Conservation (phyloP, 2,329 filamentous ascomycete species). For the Septoria petroselini region DNA sequence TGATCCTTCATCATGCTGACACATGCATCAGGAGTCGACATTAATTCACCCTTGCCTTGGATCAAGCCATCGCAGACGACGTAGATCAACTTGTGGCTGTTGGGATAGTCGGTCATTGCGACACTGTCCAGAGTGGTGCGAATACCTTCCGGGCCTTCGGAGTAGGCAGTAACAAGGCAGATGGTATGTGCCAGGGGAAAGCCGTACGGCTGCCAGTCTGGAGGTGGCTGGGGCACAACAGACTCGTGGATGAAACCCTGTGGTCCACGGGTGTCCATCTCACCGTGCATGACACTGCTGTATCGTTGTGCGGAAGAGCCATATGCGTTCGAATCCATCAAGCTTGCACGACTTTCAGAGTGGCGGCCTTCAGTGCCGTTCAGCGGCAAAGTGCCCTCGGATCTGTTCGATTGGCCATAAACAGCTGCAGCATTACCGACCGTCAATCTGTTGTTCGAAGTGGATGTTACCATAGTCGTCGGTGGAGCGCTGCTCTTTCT, state of each 20-base stretch:
- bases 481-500: conserved; percentile 57
- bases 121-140: conserved; percentile 94
- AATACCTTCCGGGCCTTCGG: conserved; percentile 87
- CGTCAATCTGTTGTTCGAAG: conserved; percentile 68
- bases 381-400: conserved; percentile 53
- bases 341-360: conserved; percentile 38
- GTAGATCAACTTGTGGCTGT: conserved; percentile 96
- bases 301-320: conserved; percentile 43
- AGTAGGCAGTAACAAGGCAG: conserved; percentile 94
- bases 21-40: conserved; percentile 85
- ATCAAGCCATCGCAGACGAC: conserved; percentile 97
- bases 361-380: conserved; percentile 17
- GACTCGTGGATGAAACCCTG: conserved; percentile 94
- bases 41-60: conserved; percentile 84
- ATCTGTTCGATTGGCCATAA: conserved; percentile 62
- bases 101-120: conserved; percentile 96
- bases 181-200: conserved; percentile 91
- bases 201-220: conserved; percentile 96
- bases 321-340: conserved; percentile 42
- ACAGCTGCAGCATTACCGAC: conserved; percentile 60
- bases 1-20: conserved; percentile 94
- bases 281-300: conserved; percentile 55
- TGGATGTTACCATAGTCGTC: conserved; percentile 94
- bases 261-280: conserved; percentile 70
- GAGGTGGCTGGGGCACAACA: conserved; percentile 91